These are phyloP conservation scores for Phytophthora ramorum DNA, from an alignment of 352 stramenopile species.

Conservation along the genomic window DNA sequence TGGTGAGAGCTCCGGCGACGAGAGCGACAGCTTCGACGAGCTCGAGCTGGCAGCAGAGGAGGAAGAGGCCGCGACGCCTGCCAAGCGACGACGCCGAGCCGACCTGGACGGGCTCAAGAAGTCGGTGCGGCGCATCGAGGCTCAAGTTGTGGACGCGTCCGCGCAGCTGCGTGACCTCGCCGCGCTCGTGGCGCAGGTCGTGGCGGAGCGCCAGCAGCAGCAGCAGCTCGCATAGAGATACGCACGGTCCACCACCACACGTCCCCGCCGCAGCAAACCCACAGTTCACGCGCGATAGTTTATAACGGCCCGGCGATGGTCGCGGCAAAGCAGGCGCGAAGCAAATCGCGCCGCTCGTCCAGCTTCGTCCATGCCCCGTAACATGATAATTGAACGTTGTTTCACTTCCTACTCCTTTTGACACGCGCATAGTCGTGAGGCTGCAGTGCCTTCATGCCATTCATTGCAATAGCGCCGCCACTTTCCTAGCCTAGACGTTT, in stretches of 20 bases:
- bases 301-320: constrained; percentile 26
- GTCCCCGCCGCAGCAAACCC: neutral
- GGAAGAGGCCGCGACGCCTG: constrained; percentile 8
- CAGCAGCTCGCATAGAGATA: constrained; percentile 23
- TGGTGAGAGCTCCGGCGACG: constrained; percentile 43
- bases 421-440: neutral
- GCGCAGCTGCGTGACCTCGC: constrained; percentile 54
- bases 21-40: constrained; percentile 25
- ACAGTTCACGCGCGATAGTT: constrained; percentile 24
- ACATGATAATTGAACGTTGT: constrained; percentile 26
- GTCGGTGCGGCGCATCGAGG: constrained; percentile 50
- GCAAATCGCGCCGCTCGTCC: neutral
- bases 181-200: constrained; percentile 47
- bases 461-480: neutral
- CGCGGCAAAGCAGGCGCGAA: neutral
- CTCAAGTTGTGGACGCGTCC: constrained; percentile 51
- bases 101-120: constrained; percentile 41
- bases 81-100: constrained; percentile 45
- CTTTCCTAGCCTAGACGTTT: neutral
- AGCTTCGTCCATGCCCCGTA: constrained; percentile 21
- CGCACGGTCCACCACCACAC: neutral
- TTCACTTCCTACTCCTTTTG: constrained; percentile 6
- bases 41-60: constrained; percentile 9
- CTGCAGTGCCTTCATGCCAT: neutral
- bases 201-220: constrained; percentile 41